phyloP scores from a whole-genome alignment of 441 rosid genomes.

The Corymbia citriodora region DNA sequence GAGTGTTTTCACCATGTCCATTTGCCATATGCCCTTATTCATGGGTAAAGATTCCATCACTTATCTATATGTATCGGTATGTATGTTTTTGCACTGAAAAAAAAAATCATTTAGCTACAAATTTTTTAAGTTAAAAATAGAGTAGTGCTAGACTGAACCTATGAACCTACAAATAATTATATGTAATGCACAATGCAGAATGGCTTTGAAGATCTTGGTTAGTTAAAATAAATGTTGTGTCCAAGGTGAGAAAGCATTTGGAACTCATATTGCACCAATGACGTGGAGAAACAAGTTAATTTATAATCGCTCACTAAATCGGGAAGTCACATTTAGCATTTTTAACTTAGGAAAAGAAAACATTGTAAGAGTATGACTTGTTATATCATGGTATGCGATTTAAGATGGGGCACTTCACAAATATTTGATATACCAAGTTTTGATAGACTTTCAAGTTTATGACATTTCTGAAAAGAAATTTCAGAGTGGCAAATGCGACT shows the following conservation, averaged over 20 bases:
- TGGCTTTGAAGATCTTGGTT: neutral
- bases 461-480: neutral
- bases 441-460: neutral
- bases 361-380: neutral
- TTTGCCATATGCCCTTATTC: neutral
- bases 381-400: neutral
- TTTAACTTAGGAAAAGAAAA: neutral
- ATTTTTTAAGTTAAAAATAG: neutral
- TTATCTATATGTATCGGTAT: neutral
- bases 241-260: neutral
- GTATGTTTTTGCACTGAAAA: neutral
- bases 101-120: neutral
- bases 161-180: neutral
- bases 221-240: too few species aligned
- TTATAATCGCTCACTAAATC: neutral
- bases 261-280: neutral
- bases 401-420: neutral
- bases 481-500: neutral
- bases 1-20: neutral
- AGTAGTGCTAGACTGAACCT: neutral
- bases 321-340: neutral
- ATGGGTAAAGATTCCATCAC: neutral
- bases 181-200: neutral
- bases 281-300: neutral
- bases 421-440: neutral